phyloP scores from a whole-genome alignment of 805 yeast genomes.

The fission yeast (Schizosaccharomyces pombe) region DNA sequence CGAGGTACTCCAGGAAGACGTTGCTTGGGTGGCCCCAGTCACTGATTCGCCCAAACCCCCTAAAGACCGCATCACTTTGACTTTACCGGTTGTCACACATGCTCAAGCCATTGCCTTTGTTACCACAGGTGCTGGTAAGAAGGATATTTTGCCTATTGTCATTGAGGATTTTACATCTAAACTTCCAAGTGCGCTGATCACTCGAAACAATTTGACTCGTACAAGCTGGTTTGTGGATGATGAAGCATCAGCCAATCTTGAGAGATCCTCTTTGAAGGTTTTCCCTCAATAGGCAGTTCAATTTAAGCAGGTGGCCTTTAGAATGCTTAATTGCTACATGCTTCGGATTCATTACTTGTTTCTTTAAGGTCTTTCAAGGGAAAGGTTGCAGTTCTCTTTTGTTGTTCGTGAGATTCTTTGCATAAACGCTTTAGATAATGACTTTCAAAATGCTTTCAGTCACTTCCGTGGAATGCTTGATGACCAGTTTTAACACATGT shows the following conservation, averaged over 20 bases:
- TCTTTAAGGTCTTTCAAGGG: no score
- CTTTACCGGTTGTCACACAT: slow-evolving; percentile 86
- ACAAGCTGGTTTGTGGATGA: slow-evolving; percentile 95
- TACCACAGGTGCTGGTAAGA: slow-evolving; percentile 88
- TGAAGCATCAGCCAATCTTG: slow-evolving; percentile 27
- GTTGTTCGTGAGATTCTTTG: no score
- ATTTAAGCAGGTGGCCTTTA: no score
- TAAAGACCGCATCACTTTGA: slow-evolving; percentile 58
- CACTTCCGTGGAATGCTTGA: no score
- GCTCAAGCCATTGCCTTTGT: slow-evolving; percentile 68
- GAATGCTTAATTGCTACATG: no score
- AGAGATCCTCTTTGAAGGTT: neutral
- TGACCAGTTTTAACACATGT: no score
- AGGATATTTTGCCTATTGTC: slow-evolving; percentile 70
- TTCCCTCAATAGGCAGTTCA: neutral
- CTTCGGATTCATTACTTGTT: no score
- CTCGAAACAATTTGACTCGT: slow-evolving; percentile 89
- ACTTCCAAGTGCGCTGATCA: slow-evolving; percentile 75
- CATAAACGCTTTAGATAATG: no score
- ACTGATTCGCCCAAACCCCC: slow-evolving; percentile 83
- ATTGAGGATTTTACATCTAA: slow-evolving; percentile 96
- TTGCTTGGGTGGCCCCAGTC: slow-evolving; percentile 90
- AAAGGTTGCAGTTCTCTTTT: no score
- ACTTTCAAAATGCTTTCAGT: no score
- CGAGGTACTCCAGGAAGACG: slow-evolving; percentile 63